Conservation (phyloP, 177 flowering plant species). For the Vitis hybrid region DNA sequence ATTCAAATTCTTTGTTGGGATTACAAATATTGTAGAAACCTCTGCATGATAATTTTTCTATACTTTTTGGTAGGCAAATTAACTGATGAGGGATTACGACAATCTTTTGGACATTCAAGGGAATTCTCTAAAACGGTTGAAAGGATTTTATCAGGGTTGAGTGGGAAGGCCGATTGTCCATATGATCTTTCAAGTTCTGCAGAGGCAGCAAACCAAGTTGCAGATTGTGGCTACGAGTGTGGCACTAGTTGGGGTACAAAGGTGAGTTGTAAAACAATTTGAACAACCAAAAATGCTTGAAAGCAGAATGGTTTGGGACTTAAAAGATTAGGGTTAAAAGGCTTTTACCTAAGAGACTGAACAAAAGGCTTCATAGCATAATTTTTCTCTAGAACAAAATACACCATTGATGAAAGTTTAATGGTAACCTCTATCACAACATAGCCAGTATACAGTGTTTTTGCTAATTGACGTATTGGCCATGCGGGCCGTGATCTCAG, state of each 20-base stretch:
- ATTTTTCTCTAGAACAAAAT: no score
- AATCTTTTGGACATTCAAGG: slow-evolving; percentile 34
- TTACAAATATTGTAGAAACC: neutral
- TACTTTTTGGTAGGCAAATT: slow-evolving; percentile 17
- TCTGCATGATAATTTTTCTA: neutral
- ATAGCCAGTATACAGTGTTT: no score
- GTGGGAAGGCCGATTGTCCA: neutral
- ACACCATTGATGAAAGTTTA: no score
- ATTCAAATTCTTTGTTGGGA: neutral
- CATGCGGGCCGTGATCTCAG: slow-evolving; percentile 15
- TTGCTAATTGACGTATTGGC: no score
- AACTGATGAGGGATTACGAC: slow-evolving; percentile 1
- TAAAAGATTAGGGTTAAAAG: no score
- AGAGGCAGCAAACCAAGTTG: slow-evolving; percentile 38
- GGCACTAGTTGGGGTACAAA: slow-evolving; percentile 50
- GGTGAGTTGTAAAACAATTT: slow-evolving; percentile 21
- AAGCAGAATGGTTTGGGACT: no score
- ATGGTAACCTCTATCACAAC: no score
- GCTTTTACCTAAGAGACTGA: no score
- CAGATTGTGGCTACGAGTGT: slow-evolving; percentile 41
- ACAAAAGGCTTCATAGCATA: no score
- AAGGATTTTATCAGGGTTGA: slow-evolving; percentile 9
- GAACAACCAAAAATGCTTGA: no score
- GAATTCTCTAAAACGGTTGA: slow-evolving; percentile 27
- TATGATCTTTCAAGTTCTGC: slow-evolving; percentile 20